Evolutionary conservation across 768 basidiomycete genomes (phyloP).

Genomic region (Hemileccinum impolitum): DNA sequence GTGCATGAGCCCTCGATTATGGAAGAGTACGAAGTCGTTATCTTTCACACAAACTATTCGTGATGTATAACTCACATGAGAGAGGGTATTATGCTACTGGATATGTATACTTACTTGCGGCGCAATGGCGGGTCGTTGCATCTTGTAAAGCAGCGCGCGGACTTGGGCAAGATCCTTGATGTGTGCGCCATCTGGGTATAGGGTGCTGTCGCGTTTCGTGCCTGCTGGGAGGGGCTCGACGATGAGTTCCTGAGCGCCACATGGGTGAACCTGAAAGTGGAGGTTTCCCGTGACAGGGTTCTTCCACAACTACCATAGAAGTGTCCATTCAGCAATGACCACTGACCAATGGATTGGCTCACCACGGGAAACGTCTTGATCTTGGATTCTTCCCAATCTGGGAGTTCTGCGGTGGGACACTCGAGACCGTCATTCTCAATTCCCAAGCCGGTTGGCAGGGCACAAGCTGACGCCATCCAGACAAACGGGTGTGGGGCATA

Average conservation of each 20-base stretch:
- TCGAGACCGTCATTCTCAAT: constrained; percentile 79
- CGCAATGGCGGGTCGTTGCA: constrained; percentile 88
- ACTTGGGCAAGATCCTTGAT: constrained; percentile 71
- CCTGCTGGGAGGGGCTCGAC: constrained; percentile 71
- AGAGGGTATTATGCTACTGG: too few relatives aligned
- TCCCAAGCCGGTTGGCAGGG: constrained; percentile 76
- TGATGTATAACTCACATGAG: not conserved
- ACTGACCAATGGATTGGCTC: constrained; percentile 12
- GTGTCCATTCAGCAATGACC: not conserved
- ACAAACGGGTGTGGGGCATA: constrained; percentile 88
- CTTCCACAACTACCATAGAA: constrained; percentile 69
- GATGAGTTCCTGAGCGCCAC: constrained; percentile 62
- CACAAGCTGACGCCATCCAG: constrained; percentile 81
- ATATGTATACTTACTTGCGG: constrained; percentile 45
- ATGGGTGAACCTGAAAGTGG: constrained; percentile 90
- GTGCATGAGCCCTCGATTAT: constrained; percentile 69
- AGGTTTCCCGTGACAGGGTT: constrained; percentile 81
- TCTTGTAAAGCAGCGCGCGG: constrained; percentile 71
- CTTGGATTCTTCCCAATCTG: constrained; percentile 77
- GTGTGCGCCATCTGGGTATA: constrained; percentile 82
- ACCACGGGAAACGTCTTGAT: constrained; percentile 70
- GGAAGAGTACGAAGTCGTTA: constrained; percentile 64
- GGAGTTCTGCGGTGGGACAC: constrained; percentile 60
- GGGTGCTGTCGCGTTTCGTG: constrained; percentile 53
- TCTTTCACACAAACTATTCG: constrained; percentile 66